phyloP scores from a whole-genome alignment of 352 stramenopile species.

The Phytophthora pinifolia region DNA sequence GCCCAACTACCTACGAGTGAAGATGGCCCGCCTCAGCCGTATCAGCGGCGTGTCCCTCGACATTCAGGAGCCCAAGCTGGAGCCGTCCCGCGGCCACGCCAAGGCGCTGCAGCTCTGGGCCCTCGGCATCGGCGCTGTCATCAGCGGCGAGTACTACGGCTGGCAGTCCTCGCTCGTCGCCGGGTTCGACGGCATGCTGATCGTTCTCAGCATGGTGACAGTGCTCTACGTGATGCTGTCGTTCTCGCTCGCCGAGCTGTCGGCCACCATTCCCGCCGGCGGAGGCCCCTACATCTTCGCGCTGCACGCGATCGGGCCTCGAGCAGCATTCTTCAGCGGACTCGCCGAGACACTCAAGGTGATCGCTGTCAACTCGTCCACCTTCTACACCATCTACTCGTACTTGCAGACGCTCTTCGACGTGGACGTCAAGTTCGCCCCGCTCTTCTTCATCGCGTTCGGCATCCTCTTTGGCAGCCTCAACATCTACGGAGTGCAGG shows the following conservation, averaged over 20 bases:
- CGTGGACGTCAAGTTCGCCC: constrained; percentile 33
- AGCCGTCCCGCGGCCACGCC: constrained; percentile 39
- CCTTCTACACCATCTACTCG: constrained; percentile 40
- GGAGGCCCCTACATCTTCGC: constrained; percentile 75
- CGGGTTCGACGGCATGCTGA: constrained; percentile 57
- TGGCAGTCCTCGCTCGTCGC: constrained; percentile 63
- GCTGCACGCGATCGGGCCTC: constrained; percentile 53
- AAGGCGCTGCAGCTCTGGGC: constrained; percentile 65
- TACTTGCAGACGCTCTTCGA: constrained; percentile 51
- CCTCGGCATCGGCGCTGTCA: constrained; percentile 63
- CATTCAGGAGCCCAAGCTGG: constrained; percentile 22
- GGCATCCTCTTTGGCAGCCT: constrained; percentile 54
- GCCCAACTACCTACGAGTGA: constrained; percentile 2
- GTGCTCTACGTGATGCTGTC: constrained; percentile 67
- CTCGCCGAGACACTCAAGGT: constrained; percentile 62
- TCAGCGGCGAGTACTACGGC: constrained; percentile 68
- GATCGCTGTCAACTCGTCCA: constrained; percentile 51
- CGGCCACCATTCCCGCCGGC: constrained; percentile 50
- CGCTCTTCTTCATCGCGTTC: constrained; percentile 51
- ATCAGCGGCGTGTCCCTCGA: constrained; percentile 26
- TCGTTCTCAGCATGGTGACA: constrained; percentile 63
- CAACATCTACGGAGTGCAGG: constrained; percentile 51
- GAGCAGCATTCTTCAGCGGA: constrained; percentile 33
- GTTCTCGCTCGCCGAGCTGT: constrained; percentile 77
- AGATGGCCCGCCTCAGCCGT: constrained; percentile 25